Evolutionary conservation across 805 yeast species (phyloP).

Genomic region (Pachysolen tannophilus): DNA sequence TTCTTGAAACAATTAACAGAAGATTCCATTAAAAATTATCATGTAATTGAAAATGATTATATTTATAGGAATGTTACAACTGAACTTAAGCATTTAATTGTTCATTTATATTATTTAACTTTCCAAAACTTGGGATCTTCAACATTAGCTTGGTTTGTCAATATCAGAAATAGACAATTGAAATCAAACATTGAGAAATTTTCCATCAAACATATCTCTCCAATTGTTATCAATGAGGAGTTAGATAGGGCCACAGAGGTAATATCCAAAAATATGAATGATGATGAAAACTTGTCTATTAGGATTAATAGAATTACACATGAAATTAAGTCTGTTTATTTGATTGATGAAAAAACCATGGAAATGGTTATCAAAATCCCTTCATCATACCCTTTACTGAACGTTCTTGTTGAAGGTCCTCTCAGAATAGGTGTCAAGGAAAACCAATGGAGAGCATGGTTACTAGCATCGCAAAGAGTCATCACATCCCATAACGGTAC

Average conservation of each 20-base stretch:
- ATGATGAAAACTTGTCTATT: slow-evolving; percentile 43
- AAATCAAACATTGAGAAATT: slow-evolving; percentile 56
- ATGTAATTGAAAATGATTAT: slow-evolving; percentile 12
- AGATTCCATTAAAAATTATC: not conserved
- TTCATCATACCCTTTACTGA: slow-evolving; percentile 65
- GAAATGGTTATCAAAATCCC: slow-evolving; percentile 77
- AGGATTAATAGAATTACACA: slow-evolving; percentile 52
- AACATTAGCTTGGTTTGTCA: slow-evolving; percentile 62
- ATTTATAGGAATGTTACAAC: slow-evolving; percentile 16
- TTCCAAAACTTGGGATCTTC: slow-evolving; percentile 47
- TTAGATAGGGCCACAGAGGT: slow-evolving; percentile 36
- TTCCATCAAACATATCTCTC: slow-evolving; percentile 55
- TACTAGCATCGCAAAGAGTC: slow-evolving; percentile 81
- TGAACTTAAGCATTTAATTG: slow-evolving; percentile 32
- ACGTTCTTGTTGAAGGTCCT: slow-evolving; percentile 69
- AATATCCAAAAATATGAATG: slow-evolving; percentile 23
- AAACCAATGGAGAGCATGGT: slow-evolving; percentile 91
- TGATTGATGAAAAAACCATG: slow-evolving; percentile 81
- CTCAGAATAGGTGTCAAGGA: slow-evolving; percentile 84
- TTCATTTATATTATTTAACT: slow-evolving; percentile 44
- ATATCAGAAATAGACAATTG: slow-evolving; percentile 58
- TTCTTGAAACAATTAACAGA: slow-evolving; percentile 15
- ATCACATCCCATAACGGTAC: slow-evolving; percentile 70
- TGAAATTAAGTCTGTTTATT: slow-evolving; percentile 66
- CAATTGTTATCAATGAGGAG: slow-evolving; percentile 51